Base-by-base conservation (phyloP, 768 basidiomycete species). In the Kwoniella dendrophila region DNA sequence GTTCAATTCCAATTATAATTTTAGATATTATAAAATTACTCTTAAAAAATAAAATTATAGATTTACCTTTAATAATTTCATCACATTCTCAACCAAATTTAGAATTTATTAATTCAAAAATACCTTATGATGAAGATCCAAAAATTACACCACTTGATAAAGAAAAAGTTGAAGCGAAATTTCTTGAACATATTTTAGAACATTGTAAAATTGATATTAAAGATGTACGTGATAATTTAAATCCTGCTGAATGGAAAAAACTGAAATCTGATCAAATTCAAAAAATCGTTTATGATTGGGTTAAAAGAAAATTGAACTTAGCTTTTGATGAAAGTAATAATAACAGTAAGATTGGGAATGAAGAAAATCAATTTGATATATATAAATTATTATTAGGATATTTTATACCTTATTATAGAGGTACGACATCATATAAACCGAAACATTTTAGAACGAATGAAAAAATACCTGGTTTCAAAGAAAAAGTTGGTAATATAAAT, bases 371-470 rank as follows among this genome's bases (percentile, higher is more conserved):
- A 43, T 33, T 22, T 33, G 18, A 40, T 11, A 30, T 18, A 34
- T 20, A 44, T 10, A 32, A 22, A 45, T 43, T 56, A 14, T 5
- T 59, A 4, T 41, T 59, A 6, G 58, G 48, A 12, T 52, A 51
- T 20, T 59, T 59, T 32, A 11, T 51, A 26, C 58, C 49, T 1
- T 40, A 27, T 18, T 52, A 49, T 34, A 16, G 58, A 45, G 58
- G 38, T 3, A 6, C 6, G 12, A 33, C 32, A 2, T 32, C 24
- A 0, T 52, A 12, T n/a, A 16, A 22, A 22, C 10, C 27, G 3
- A 34, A 12, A 8, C 38, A 34, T 32, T 49, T 59, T 38, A 18
- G 36, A 18, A 26, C 40, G 44, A 12, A 43, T 33, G 30, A 34
- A 10, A 50, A 50, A 41, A 18, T 38, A 40, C 34, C 48, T 16